phyloP scores from a whole-genome alignment of 192 early-diverging fungal species.

The Chytriomyces hyalinus region DNA sequence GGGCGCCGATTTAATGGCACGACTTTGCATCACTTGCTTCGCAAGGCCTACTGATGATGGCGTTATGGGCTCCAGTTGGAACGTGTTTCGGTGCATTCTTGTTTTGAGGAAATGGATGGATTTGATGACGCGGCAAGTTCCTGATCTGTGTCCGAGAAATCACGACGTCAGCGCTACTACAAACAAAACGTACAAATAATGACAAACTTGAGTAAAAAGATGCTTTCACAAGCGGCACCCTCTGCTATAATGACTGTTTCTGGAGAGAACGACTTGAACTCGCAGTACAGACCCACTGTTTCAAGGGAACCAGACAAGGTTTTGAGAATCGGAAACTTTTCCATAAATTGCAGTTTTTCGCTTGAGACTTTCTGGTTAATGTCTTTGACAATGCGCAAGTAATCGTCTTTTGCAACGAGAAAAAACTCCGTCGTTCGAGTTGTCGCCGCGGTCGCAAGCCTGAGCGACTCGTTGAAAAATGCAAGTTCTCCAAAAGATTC shows the following conservation, averaged over 20 bases:
- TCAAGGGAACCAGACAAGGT: slow-evolving; percentile 37
- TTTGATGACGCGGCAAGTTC: slow-evolving; percentile 49
- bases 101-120: slow-evolving; percentile 35
- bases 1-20: too few species aligned
- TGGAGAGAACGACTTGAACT: slow-evolving; percentile 31
- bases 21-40: too few species aligned
- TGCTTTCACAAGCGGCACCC: slow-evolving; percentile 32
- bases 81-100: too few species aligned
- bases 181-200: not conserved
- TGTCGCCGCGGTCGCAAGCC: slow-evolving; percentile 34
- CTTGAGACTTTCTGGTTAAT: slow-evolving; percentile 16
- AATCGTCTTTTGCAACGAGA: slow-evolving; percentile 34
- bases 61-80: too few species aligned
- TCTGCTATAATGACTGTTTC: slow-evolving; percentile 39
- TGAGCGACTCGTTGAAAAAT: slow-evolving; percentile 23
- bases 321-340: slow-evolving; percentile 34
- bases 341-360: slow-evolving; percentile 28
- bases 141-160: slow-evolving; percentile 30
- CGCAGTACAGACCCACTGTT: slow-evolving; percentile 32
- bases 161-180: not conserved
- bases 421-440: slow-evolving; percentile 44
- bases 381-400: slow-evolving; percentile 31
- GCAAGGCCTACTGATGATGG: too few species aligned
- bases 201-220: slow-evolving; percentile 44
- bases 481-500: slow-evolving; percentile 52